Evolutionary conservation across 306 rosid genomes (phyloP), one percentile per base, ranked within the genome.

Genomic region (Prosopis cineraria): DNA sequence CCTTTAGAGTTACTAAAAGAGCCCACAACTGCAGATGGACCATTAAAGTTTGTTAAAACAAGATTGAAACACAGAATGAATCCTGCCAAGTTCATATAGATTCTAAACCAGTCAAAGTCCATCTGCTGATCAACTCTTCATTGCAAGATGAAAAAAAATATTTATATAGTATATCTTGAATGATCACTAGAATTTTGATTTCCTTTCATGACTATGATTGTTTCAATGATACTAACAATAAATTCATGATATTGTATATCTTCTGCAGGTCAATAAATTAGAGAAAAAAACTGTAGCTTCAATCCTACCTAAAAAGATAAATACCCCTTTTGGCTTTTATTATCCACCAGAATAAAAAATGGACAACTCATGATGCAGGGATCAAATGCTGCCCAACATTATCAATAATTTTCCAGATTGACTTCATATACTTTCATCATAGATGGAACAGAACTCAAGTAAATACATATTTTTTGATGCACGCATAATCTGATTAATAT

Each of bases 361-460:
- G 7, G 17, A 78, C 73, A 58, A 37, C 72, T 70, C 36, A 41
- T 20, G 22, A 45, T 68, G 29, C 53, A 81, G 72, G 43, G 52
- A 63, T 22, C 48, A 22, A 63, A 43, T 60, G 25, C 29, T 36
- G 25, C 43, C 63, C 33, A n/a, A 70, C 36, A 25, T 30, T 53
- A 62, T 69, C 67, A 79, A 22, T 10, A 60, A 68, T 22, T 16
- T 81, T 59, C 64, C 47, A 8, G 10, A 25, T 44, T 43, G 3
- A 80, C 24, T 64, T 45, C 55, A 19, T 25, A 36, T 67, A 43
- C 24, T 31, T 56, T 40, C 64, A 10, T 1, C 39, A 69, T 58
- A 6, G 34, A 58, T 8, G 33, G 24, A 69, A 31, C 63, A 72
- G 44, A 65, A 34, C 27, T 29, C 30, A 53, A 53, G 30, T 53